Conservation (phyloP, 2,329 filamentous ascomycete species). For the Beauveria australis region DNA sequence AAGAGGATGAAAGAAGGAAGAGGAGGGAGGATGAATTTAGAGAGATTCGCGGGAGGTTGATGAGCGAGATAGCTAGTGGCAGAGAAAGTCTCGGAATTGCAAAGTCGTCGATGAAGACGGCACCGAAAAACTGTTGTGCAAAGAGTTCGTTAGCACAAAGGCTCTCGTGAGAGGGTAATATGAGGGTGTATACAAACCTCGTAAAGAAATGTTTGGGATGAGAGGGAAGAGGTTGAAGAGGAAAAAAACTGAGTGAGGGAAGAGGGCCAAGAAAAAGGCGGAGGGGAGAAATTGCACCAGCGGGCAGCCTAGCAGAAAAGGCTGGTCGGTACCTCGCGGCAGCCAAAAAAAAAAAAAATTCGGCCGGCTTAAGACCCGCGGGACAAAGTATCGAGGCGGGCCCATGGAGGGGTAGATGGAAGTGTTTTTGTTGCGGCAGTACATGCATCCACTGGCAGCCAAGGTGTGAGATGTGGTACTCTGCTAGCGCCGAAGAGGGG, state of each 20-base stretch:
- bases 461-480: neutral
- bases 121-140: constrained; percentile 2
- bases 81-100: constrained; percentile 8
- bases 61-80: constrained; percentile 17
- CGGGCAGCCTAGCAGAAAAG: neutral
- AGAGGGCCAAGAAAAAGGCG: constrained; percentile 8
- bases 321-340: constrained; percentile 8
- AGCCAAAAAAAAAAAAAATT: constrained; percentile 4
- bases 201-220: neutral
- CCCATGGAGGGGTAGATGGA: constrained; percentile 5
- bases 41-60: constrained; percentile 21
- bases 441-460: neutral
- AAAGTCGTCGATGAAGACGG: constrained; percentile 1
- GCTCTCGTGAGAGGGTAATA: neutral
- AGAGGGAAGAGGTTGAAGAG: neutral
- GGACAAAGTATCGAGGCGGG: neutral
- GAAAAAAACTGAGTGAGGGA: neutral
- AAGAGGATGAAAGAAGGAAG: constrained; percentile 16
- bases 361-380: constrained; percentile 1
- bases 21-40: constrained; percentile 18
- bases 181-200: neutral
- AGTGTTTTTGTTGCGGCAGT: neutral
- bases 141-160: constrained; percentile 7
- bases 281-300: constrained; percentile 3
- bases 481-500: constrained; percentile 1